These are phyloP conservation scores for Grigorovia humatica DNA, from an alignment of 805 yeast species.

Conservation along the genomic window DNA sequence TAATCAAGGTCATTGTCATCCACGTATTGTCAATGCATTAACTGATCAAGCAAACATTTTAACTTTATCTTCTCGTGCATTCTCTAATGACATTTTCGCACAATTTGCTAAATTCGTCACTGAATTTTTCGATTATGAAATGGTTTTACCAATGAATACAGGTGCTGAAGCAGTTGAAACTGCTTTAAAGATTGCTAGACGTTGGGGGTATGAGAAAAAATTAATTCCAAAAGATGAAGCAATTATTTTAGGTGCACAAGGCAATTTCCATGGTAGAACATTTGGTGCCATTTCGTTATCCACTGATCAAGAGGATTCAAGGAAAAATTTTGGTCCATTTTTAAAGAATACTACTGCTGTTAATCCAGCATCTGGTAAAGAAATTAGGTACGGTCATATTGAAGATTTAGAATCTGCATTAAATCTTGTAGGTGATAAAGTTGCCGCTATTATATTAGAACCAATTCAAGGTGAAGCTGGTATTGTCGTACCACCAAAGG, in stretches of 20 bases:
- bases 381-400: slow-evolving; percentile 69
- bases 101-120: slow-evolving; percentile 79
- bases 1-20: slow-evolving; percentile 97
- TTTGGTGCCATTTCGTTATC: slow-evolving; percentile 93
- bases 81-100: slow-evolving; percentile 82
- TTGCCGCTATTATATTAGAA: slow-evolving; percentile 86
- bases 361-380: slow-evolving; percentile 62
- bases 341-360: slow-evolving; percentile 73
- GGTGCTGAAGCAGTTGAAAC: slow-evolving; percentile 99
- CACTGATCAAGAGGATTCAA: slow-evolving; percentile 82
- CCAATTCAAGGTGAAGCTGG: slow-evolving; percentile 99
- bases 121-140: slow-evolving; percentile 81
- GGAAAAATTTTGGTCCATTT: slow-evolving; percentile 82
- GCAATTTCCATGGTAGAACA: slow-evolving; percentile 95
- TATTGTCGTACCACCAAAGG: slow-evolving; percentile 84
- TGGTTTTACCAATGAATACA: slow-evolving; percentile 95
- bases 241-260: slow-evolving; percentile 72
- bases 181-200: slow-evolving; percentile 84
- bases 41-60: slow-evolving; percentile 76
- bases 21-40: slow-evolving; percentile 76
- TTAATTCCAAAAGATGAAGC: slow-evolving; percentile 78
- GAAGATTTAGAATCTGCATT: slow-evolving; percentile 82
- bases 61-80: slow-evolving; percentile 87
- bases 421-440: slow-evolving; percentile 70
- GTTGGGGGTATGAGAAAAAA: slow-evolving; percentile 91